These are phyloP conservation scores for Candida insectorum DNA, from an alignment of 805 yeast genomes.

Conservation along the genomic window DNA sequence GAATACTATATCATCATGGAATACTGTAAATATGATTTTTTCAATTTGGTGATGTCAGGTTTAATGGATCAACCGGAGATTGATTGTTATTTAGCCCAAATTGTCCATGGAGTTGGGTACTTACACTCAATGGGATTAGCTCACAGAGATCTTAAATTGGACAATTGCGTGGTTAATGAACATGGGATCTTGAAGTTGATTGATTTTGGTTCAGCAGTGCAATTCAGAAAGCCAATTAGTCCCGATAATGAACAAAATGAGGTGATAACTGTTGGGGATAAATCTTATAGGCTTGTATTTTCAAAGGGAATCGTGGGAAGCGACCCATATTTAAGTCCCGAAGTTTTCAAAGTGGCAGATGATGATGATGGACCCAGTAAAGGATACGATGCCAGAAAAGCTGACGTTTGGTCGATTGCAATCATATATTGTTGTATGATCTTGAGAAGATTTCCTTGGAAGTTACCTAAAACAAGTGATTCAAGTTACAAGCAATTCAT, in stretches of 20 bases:
- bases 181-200: slow-evolving; percentile 80
- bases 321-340: slow-evolving; percentile 95
- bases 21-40: slow-evolving; percentile 87
- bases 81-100: slow-evolving; percentile 79
- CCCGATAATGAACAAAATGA: slow-evolving; percentile 9
- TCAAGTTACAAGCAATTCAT: slow-evolving; percentile 69
- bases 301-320: slow-evolving; percentile 92
- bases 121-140: slow-evolving; percentile 83
- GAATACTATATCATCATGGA: slow-evolving; percentile 81
- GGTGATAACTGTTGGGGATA: slow-evolving; percentile 26
- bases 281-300: slow-evolving; percentile 47
- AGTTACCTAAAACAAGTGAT: slow-evolving; percentile 77
- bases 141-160: slow-evolving; percentile 88
- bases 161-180: slow-evolving; percentile 81
- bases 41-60: slow-evolving; percentile 89
- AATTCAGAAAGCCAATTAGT: slow-evolving; percentile 57
- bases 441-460: slow-evolving; percentile 90
- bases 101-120: slow-evolving; percentile 69
- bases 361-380: slow-evolving; percentile 1
- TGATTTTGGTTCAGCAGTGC: slow-evolving; percentile 92
- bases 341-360: slow-evolving; percentile 52
- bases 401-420: slow-evolving; percentile 92
- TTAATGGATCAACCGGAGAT: slow-evolving; percentile 68
- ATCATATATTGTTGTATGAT: slow-evolving; percentile 90
- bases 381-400: slow-evolving; percentile 81